Evolutionary conservation across 1,284 basidiomycete species (phyloP), one percentile per base, ranked within the genome.

Genomic region (Ganoderma multipileum): DNA sequence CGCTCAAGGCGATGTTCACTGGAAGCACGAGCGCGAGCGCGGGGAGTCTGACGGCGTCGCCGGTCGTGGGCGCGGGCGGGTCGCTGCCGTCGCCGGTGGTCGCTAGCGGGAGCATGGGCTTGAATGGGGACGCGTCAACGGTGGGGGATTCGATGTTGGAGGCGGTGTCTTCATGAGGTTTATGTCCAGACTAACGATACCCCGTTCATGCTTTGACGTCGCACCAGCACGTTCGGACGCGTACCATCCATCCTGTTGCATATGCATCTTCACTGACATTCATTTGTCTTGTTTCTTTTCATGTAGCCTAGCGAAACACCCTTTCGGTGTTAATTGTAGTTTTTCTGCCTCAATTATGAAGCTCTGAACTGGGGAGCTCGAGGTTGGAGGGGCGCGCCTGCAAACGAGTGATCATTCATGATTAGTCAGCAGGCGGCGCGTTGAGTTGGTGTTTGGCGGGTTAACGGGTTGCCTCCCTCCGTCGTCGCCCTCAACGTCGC

Each of bases 1-100:
- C 93, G 26, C 81, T 98, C 69, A 95, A 92, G 82, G 92, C 92
- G 39, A 97, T 98, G 94, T 95, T 96, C 78, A 87, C 81, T 6
- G 76, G 74, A 1, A 58, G 68, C 33, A 4, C 36, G 28, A 42
- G 41, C 28, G 60, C 26, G 38, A 36, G 60, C 30, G 9, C 18
- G n/a, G 44, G 69, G 47, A 50, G 47, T 23, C 6, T 55, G 57
- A 30, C 55, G 20, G 55, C 44, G 38, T 65, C 39, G 64, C 68
- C 39, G 54, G 63, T 33, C 38, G 16, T 66, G 33, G 33, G 33
- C 33, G 33, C 33, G 61, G 28, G 26, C 57, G 64, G 68, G 11
- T 63, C 60, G 28, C 52, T 70, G 38, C 28, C 64, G 11, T 74
- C 72, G 66, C 71, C 72, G 8, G 57, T 65, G 14, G 58, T 23